phyloP scores from a whole-genome alignment of 1,284 basidiomycete species.

The Austroboletus niveus region DNA sequence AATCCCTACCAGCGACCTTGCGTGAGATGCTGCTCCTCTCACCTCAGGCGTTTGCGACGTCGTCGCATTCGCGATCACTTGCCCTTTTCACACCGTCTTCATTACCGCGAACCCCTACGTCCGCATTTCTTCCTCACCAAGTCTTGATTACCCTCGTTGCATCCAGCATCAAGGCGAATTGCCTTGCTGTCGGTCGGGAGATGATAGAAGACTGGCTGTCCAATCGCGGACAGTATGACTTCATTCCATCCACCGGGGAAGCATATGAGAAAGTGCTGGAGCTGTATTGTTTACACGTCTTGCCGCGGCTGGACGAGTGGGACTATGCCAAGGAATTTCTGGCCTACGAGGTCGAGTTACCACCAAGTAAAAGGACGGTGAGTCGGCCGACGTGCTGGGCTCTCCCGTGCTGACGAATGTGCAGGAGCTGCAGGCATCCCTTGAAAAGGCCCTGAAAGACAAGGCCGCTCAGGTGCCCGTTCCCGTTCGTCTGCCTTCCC shows the following conservation, averaged over 20 bases:
- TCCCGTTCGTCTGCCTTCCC: constrained; percentile 31
- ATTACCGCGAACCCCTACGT: constrained; percentile 37
- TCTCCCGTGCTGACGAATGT: constrained; percentile 6
- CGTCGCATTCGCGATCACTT: constrained; percentile 62
- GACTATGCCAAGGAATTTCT: constrained; percentile 73
- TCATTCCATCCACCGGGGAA: constrained; percentile 37
- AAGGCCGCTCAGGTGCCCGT: constrained; percentile 10
- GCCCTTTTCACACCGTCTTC: constrained; percentile 59
- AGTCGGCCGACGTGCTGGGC: constrained; percentile 18
- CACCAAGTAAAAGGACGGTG: constrained; percentile 52
- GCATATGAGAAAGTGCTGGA: constrained; percentile 74
- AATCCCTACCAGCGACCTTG: constrained; percentile 48
- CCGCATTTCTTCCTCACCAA: constrained; percentile 62
- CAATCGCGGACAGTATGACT: constrained; percentile 39
- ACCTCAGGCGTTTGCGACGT: constrained; percentile 53
- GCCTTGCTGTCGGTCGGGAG: constrained; percentile 54
- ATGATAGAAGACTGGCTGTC: constrained; percentile 79
- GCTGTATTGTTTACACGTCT: constrained; percentile 67
- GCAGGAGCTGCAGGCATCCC: constrained; percentile 43
- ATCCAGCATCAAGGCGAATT: constrained; percentile 64
- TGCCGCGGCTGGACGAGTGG: constrained; percentile 74
- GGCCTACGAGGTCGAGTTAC: constrained; percentile 64
- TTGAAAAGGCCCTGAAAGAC: constrained; percentile 33
- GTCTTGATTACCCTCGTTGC: constrained; percentile 67
- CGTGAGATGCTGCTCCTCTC: constrained; percentile 54